These are phyloP conservation scores for Cubamyces sp. DNA, from an alignment of 768 basidiomycete genomes.

Conservation along the genomic window DNA sequence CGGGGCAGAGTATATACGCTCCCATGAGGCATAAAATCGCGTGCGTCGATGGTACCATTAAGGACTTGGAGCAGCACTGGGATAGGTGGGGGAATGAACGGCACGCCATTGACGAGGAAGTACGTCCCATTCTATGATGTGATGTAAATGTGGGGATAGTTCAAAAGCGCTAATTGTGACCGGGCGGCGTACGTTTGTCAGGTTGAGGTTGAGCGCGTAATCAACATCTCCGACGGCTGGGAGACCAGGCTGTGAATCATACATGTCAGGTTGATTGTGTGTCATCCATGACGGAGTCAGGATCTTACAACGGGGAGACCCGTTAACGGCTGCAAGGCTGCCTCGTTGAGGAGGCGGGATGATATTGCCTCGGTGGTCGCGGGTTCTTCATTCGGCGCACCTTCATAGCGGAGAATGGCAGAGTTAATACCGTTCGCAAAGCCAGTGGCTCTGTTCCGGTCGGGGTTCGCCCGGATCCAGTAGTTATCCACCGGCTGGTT, in stretches of 20 bases:
- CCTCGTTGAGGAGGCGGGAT: conserved; percentile 19
- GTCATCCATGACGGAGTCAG: too few relatives aligned
- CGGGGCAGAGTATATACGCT: conserved; percentile 50
- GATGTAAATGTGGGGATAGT: conserved; percentile 6
- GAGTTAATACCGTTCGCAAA: conserved; percentile 43
- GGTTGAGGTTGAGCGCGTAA: conserved; percentile 19
- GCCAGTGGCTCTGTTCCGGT: conserved; percentile 27
- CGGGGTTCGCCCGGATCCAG: conserved; percentile 16
- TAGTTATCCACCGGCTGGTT: conserved; percentile 49
- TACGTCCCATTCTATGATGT: conserved; percentile 22
- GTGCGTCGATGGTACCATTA: conserved; percentile 51
- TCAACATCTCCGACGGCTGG: conserved; percentile 30
- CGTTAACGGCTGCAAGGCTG: conserved; percentile 29
- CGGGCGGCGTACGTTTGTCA: conserved; percentile 21
- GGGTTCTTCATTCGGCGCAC: conserved; percentile 44
- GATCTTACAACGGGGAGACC: conserved; percentile 26
- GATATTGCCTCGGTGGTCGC: conserved; percentile 17
- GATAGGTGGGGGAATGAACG: conserved; percentile 45
- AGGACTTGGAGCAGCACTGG: conserved; percentile 64
- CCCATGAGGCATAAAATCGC: conserved; percentile 52
- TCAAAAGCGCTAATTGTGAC: conserved; percentile 17
- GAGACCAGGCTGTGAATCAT: conserved; percentile 25
- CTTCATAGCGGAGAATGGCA: conserved; percentile 49
- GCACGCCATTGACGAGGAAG: conserved; percentile 41
- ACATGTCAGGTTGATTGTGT: too few relatives aligned